A percentile compares a stretch with the other conserved stretches of the same genome.
Conservation (phyloP, 441 rosid genomes). For the Rhodomyrtus psidioides region DNA sequence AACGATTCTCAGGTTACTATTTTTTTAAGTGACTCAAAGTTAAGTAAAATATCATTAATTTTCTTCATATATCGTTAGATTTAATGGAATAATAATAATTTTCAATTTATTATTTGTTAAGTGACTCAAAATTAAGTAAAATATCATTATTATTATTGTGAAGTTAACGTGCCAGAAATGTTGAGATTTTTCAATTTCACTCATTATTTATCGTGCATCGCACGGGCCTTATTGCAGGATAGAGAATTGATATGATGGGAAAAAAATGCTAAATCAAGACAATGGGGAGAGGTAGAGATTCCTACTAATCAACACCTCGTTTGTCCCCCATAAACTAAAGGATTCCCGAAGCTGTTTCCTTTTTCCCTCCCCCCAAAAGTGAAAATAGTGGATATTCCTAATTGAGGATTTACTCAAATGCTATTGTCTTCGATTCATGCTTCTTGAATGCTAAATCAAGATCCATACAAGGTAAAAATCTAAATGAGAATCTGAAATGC, state of each 20-base stretch:
- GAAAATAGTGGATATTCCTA: background rate
- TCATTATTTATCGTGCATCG: background rate
- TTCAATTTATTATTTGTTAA: background rate
- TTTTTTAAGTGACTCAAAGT: background rate
- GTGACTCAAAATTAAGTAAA: background rate
- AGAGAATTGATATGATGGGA: background rate
- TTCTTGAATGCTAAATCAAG: background rate
- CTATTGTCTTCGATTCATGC: background rate
- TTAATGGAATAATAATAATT: background rate
- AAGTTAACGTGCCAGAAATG: too few species aligned
- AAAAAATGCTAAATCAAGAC: background rate
- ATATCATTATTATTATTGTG: background rate
- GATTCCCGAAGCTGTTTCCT: background rate
- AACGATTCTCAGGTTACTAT: background rate
- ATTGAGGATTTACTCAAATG: background rate
- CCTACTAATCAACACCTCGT: background rate
- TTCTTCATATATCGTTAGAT: background rate
- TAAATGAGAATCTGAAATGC: too few species aligned
- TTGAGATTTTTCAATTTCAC: background rate
- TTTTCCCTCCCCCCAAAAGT: background rate
- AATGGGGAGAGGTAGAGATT: background rate
- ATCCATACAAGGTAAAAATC: background rate
- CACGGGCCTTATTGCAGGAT: background rate
- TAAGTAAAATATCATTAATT: background rate
- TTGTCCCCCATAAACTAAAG: background rate